phyloP scores from a whole-genome alignment of 768 basidiomycete species.

The Lactifluus piperatus region DNA sequence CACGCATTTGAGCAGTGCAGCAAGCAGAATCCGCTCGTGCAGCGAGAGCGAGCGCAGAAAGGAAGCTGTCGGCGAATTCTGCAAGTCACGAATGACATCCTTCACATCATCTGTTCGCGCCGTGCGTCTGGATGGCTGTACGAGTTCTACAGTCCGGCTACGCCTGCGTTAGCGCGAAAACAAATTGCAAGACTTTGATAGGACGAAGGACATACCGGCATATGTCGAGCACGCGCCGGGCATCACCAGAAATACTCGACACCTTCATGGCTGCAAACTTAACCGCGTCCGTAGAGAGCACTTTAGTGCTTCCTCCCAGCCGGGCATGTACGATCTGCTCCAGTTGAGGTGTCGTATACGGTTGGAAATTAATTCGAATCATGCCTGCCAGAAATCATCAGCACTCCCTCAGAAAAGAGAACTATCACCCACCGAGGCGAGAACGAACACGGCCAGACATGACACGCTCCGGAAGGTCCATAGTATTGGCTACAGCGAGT shows the following conservation, averaged over 20 bases:
- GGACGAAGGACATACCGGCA: slow-evolving; percentile 49
- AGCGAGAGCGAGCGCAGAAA: slow-evolving; percentile 29
- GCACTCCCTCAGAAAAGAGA: neutral
- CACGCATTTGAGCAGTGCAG: slow-evolving; percentile 72
- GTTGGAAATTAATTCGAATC: slow-evolving; percentile 86
- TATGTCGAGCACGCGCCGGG: slow-evolving; percentile 85
- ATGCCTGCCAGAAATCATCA: slow-evolving; percentile 40
- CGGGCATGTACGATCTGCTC: slow-evolving; percentile 83
- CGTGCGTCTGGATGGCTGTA: slow-evolving; percentile 39
- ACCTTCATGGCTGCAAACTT: slow-evolving; percentile 78
- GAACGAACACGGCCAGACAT: slow-evolving; percentile 90
- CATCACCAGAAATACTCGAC: slow-evolving; percentile 83
- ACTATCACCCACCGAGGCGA: slow-evolving; percentile 58
- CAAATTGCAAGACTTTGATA: too few relatives aligned
- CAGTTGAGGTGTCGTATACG: slow-evolving; percentile 73
- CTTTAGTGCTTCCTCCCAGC: slow-evolving; percentile 44
- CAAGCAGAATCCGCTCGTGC: slow-evolving; percentile 31
- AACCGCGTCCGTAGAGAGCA: slow-evolving; percentile 63
- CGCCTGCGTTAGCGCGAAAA: neutral
- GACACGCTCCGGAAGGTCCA: slow-evolving; percentile 93
- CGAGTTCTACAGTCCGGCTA: slow-evolving; percentile 80
- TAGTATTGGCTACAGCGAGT: slow-evolving; percentile 95
- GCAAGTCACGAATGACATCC: slow-evolving; percentile 70
- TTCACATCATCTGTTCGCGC: slow-evolving; percentile 67
- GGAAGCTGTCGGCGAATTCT: slow-evolving; percentile 82